A percentile compares a stretch with the other conserved stretches of the same genome.
Evolutionary conservation across 805 yeast species (phyloP).

Genomic region (Ogataea thermomethanolica): DNA sequence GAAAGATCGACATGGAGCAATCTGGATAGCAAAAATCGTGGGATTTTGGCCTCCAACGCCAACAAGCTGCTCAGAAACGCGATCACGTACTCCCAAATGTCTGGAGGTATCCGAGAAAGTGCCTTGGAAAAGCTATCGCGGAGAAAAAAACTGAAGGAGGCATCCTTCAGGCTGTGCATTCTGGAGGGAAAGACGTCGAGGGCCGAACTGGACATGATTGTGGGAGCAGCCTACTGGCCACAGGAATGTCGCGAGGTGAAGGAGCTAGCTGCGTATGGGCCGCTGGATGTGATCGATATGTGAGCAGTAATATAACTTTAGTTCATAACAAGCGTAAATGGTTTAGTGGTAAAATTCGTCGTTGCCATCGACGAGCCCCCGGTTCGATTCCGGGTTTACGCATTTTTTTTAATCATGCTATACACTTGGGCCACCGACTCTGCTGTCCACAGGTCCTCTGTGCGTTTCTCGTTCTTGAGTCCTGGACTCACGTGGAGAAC

Average conservation of each 20-base stretch:
- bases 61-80: constrained; percentile 45
- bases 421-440: too few species aligned
- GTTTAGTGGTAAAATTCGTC: constrained; percentile 28
- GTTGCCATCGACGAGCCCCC: constrained; percentile 29
- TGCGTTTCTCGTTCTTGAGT: too few species aligned
- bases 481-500: too few species aligned
- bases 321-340: constrained; percentile 17
- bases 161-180: constrained; percentile 43
- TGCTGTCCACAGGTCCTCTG: too few species aligned
- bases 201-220: constrained; percentile 25
- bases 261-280: constrained; percentile 15
- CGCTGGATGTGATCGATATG: too few species aligned
- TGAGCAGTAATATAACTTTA: too few species aligned
- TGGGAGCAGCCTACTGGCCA: constrained; percentile 29
- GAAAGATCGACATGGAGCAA: constrained; percentile 40
- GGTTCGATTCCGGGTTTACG: constrained; percentile 28
- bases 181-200: constrained; percentile 37
- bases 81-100: constrained; percentile 39
- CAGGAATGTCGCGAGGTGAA: constrained; percentile 24
- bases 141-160: constrained; percentile 41
- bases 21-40: constrained; percentile 31
- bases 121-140: constrained; percentile 41
- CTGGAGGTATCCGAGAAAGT: constrained; percentile 52
- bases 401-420: too few species aligned
- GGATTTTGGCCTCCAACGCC: constrained; percentile 37